phyloP scores from a whole-genome alignment of 73 alveolate genomes.

The Effrenium voratum region DNA sequence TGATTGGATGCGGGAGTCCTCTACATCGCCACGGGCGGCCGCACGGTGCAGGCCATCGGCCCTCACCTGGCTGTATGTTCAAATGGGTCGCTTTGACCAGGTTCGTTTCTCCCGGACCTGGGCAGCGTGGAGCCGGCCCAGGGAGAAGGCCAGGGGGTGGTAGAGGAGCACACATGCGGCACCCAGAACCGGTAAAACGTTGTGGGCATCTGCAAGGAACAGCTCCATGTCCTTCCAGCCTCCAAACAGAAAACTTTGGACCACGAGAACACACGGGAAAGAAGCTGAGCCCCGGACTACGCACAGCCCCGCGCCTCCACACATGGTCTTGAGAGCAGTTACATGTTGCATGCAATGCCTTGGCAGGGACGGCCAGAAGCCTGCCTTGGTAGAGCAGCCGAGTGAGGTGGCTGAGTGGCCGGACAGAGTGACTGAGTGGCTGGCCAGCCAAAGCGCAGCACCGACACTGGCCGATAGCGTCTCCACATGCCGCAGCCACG shows the following conservation, averaged over 20 bases:
- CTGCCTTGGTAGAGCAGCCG: no score
- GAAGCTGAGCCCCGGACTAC: not conserved
- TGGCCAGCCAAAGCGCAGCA: not conserved
- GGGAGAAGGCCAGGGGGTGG: constrained; percentile 42
- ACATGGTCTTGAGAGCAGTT: not conserved
- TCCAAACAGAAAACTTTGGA: not conserved
- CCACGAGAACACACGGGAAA: not conserved
- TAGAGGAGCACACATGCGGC: constrained; percentile 8
- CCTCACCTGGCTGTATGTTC: constrained; percentile 24
- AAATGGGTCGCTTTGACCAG: not conserved
- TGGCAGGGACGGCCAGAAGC: no score
- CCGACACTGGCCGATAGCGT: not conserved
- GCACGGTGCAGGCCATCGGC: constrained; percentile 86
- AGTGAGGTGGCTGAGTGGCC: no score
- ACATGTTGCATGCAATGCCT: not conserved
- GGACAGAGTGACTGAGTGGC: not conserved
- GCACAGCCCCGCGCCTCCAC: constrained; percentile 1
- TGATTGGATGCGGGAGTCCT: not conserved
- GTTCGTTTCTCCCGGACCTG: constrained; percentile 1
- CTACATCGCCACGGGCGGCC: constrained; percentile 76
- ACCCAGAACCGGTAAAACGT: constrained; percentile 11
- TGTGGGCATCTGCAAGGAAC: constrained; percentile 30
- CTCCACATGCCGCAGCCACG: constrained; percentile 54
- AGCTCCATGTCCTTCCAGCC: constrained; percentile 39
- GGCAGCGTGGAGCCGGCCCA: constrained; percentile 25